phyloP scores from a whole-genome alignment of 129 eudicot genomes.

The Centaurea solstitialis region DNA sequence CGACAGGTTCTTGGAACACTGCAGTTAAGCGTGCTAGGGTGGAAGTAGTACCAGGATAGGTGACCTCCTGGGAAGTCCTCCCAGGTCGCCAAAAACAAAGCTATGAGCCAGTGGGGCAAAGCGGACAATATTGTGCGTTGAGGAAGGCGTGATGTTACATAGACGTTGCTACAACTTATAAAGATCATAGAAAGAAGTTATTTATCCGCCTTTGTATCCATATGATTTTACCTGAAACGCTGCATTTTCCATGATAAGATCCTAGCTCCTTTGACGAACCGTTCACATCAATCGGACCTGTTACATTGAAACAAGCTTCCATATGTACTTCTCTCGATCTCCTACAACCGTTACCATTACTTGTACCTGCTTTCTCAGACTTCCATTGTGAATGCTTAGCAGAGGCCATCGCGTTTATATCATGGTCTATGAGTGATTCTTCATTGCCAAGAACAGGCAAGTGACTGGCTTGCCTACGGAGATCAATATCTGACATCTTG shows the following conservation, averaged over 20 bases:
- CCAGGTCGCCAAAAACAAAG: too few relatives aligned
- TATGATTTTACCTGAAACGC: conserved; percentile 44
- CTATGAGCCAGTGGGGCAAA: too few relatives aligned
- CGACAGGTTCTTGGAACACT: too few relatives aligned
- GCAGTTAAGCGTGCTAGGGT: too few relatives aligned
- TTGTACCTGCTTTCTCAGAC: conserved; percentile 51
- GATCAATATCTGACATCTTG: conserved; percentile 52
- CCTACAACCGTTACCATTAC: conserved; percentile 44
- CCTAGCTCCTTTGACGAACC: conserved; percentile 42
- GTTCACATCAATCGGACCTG: conserved; percentile 42
- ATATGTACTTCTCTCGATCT: conserved; percentile 53
- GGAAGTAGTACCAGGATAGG: too few relatives aligned
- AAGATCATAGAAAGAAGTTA: neutral
- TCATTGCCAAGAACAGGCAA: conserved; percentile 22
- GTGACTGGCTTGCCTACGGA: conserved; percentile 34
- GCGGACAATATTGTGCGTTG: too few relatives aligned
- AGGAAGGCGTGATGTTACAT: too few relatives aligned
- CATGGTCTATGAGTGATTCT: conserved; percentile 33
- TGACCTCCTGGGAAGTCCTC: too few relatives aligned
- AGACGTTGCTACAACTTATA: too few relatives aligned
- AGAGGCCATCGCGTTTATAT: conserved; percentile 16
- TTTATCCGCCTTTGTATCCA: neutral
- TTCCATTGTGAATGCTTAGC: conserved; percentile 47
- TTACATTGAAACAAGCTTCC: conserved; percentile 46
- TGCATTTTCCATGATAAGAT: conserved; percentile 38